Conservation (phyloP, 2,329 filamentous ascomycete genomes). For the Microsporum audouinii region DNA sequence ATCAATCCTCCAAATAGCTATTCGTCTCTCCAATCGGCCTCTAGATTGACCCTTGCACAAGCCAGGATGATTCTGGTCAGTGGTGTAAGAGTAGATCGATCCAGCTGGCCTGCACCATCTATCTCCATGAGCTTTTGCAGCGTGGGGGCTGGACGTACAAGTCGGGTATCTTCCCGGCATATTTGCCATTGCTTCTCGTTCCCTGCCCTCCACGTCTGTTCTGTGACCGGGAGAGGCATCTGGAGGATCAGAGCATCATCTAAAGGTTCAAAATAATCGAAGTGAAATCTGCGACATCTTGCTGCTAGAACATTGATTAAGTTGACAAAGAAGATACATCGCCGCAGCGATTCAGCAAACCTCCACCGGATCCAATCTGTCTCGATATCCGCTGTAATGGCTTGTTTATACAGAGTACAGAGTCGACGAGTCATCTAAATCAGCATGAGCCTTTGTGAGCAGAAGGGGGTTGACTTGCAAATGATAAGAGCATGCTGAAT, state of each 20-base stretch:
- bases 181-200: not conserved
- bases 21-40: not conserved
- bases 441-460: not conserved
- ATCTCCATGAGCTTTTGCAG: not conserved
- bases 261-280: slow-evolving; percentile 2
- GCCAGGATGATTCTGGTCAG: slow-evolving; percentile 4
- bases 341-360: slow-evolving; percentile 1
- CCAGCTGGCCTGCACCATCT: not conserved
- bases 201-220: not conserved
- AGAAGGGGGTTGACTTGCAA: not conserved
- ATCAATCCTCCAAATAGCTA: not conserved
- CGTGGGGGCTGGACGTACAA: not conserved
- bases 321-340: slow-evolving; percentile 1
- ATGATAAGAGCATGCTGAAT: not conserved
- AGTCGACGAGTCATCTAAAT: slow-evolving; percentile 1
- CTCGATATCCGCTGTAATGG: not conserved
- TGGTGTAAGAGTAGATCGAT: slow-evolving; percentile 2
- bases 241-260: slow-evolving; percentile 1
- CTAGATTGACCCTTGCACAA: not conserved
- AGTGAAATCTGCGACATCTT: slow-evolving; percentile 1
- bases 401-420: not conserved
- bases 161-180: not conserved
- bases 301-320: slow-evolving; percentile 4
- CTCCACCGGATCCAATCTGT: not conserved
- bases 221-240: slow-evolving; percentile 2